Conservation (phyloP, 2,329 filamentous ascomycete genomes). For the Ophiostoma tasmaniense region DNA sequence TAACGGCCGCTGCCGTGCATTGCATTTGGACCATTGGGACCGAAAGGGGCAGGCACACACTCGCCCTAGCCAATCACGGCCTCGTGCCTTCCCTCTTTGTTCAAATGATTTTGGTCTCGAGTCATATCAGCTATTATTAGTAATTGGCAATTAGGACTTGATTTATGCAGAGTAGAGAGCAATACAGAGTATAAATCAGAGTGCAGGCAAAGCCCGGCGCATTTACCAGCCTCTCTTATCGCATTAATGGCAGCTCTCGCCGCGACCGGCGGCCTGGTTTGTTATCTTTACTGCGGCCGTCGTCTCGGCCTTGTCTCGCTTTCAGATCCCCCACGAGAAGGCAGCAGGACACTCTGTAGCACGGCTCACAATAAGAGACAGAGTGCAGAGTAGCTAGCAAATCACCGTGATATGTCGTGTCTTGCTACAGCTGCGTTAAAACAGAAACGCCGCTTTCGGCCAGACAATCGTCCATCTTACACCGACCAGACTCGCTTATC, state of each 20-base stretch:
- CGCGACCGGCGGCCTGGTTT: neutral
- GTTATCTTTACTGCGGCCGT: neutral
- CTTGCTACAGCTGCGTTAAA: neutral
- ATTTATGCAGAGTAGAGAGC: neutral
- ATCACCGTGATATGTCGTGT: neutral
- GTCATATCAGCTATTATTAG: constrained; percentile 1
- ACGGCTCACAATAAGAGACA: too few relatives aligned
- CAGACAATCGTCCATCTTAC: neutral
- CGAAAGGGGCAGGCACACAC: constrained; percentile 5
- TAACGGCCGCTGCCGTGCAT: constrained; percentile 13
- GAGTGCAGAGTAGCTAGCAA: too few relatives aligned
- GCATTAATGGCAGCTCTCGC: neutral
- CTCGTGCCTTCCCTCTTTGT: neutral
- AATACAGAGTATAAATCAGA: neutral
- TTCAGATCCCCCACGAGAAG: neutral
- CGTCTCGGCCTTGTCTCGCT: neutral
- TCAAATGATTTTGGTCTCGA: neutral
- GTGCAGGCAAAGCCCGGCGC: neutral
- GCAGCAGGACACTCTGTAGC: neutral
- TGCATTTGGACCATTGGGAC: neutral
- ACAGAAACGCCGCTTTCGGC: neutral
- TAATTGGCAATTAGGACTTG: neutral
- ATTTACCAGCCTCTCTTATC: neutral
- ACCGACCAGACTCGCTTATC: neutral
- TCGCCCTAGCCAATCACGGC: constrained; percentile 10